These are phyloP conservation scores for Selaginella tamariscina DNA, from an alignment of 75 land plant genomes.

Conservation along the genomic window DNA sequence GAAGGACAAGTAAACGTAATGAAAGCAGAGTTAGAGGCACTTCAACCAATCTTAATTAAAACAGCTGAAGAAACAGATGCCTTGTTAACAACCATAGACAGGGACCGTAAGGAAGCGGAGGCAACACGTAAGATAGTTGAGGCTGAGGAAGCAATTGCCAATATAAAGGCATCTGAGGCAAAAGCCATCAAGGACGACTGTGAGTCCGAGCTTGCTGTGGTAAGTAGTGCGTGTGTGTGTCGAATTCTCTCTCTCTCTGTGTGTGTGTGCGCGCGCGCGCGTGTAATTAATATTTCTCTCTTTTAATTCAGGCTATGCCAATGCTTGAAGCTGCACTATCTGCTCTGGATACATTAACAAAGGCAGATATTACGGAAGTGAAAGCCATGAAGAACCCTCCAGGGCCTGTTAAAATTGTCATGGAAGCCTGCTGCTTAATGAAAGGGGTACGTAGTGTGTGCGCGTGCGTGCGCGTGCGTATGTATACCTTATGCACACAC, in stretches of 20 bases:
- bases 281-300: not conserved
- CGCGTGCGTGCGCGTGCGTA: too few species aligned
- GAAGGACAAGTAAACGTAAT: slow-evolving; percentile 32
- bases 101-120: slow-evolving; percentile 30
- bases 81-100: slow-evolving; percentile 17
- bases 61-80: slow-evolving; percentile 30
- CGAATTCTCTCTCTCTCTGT: too few species aligned
- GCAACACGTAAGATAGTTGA: slow-evolving; percentile 27
- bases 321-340: slow-evolving; percentile 32
- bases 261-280: too few species aligned
- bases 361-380: slow-evolving; percentile 35
- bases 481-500: not conserved
- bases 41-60: slow-evolving; percentile 26
- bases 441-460: slow-evolving; percentile 33
- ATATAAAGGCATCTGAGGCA: slow-evolving; percentile 31
- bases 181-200: slow-evolving; percentile 34
- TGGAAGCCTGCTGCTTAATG: slow-evolving; percentile 37
- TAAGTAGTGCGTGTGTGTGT: slow-evolving; percentile 8
- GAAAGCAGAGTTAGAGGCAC: slow-evolving; percentile 26
- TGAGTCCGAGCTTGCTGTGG: slow-evolving; percentile 38
- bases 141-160: slow-evolving; percentile 29
- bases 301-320: slow-evolving; percentile 28
- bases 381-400: slow-evolving; percentile 42
- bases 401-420: slow-evolving; percentile 30
- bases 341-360: slow-evolving; percentile 32